Base-by-base conservation (phyloP, 179 eudicot species). In the Kewa caespitosa region DNA sequence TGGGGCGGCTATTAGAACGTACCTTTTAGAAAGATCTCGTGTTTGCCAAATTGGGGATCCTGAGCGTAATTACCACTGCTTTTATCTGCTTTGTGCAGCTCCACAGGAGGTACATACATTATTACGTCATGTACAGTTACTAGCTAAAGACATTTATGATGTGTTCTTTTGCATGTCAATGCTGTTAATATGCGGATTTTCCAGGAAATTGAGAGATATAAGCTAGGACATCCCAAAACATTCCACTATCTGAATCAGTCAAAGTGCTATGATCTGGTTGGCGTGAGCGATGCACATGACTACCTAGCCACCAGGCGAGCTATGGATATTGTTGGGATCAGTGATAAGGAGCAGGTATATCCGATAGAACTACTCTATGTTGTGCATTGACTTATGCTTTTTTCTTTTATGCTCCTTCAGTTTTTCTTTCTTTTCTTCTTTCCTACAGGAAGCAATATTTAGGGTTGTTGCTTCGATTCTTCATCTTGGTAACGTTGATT, bases 1-100 rank as follows among this genome's bases (percentile, higher is more conserved):
- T 50, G 99, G 99, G 85, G 99, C 99, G 60, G 97, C 99, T 62
- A 89, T 95, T 81, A 90, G 99, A 83, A 95, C 99, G 37, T 95
- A 95, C 79, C 97, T 95, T 77, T 83, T 95, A 63, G 99, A 95
- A 84, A 84, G 99, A 83, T 95, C 99, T 81, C 94, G 99, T 81
- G 99, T 95, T 81, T 89, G 94, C 86, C 99, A 95, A 86, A 67
- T 95, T 73, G 86, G 80, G 73, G 90, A 92, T 86, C 99, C 99
- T 39, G 99, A 95, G 80, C 93, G 99, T 68, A 94, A 94, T 82
- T 94, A 94, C 82, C 98, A 94, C 82, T 92, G 97, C 89, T 94
- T 94, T 91, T 94, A 94, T 85, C 90, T 92, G 81, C 92, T 94
- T 72, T 94, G 98, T 87, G 94, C 98, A 69, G 98, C 98, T 75